Evolutionary conservation across 768 basidiomycete species (phyloP), one percentile per base, ranked within the genome.

Genomic region (Boletus patriciae): DNA sequence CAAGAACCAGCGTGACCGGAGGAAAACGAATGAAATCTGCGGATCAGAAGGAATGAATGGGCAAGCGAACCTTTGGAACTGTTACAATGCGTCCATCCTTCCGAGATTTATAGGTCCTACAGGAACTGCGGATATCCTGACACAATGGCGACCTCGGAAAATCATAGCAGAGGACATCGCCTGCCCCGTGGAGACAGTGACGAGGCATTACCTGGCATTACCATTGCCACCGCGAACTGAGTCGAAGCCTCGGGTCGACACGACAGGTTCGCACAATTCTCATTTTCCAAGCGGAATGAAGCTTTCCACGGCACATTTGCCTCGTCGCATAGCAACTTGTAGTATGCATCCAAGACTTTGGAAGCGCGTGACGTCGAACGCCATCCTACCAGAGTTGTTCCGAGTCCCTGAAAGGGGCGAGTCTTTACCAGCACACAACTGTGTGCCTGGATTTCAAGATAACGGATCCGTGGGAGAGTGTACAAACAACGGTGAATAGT

Each of bases 1-100:
- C 48, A 46, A 21, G 54, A 52, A 61, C 58, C 54, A 56, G 62
- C 48, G 3, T 54, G 42, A 61, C 45, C 7, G n/a, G 29, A 38
- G 15, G 36, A 25, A 37, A 49, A 44, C 2, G 38, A 46, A 41
- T 44, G 59, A 27, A 41, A 9, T 41, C 1, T 2, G 12, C 3
- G 21, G 41, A 38, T 36, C n/a, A 38, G 33, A 25, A 21, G 33
- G 8, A 44, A 41, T 9, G 25, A 44, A 9, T 40, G 50, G 13
- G 19, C 3, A n/a, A 36, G 18, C 5, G 15, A n/a, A 18, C 16
- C 18, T 37, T n/a, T 27, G 31, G 27, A 29, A 8, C 15, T 38
- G 4, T 23, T 46, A 16, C 3, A 3, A 11, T 25, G 13, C 10
- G 18, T 31, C 23, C 50, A 46, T 34, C 1, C 2, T 36, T 25